phyloP scores from a whole-genome alignment of 2,329 filamentous ascomycete genomes.

The Sporothrix curviconia region DNA sequence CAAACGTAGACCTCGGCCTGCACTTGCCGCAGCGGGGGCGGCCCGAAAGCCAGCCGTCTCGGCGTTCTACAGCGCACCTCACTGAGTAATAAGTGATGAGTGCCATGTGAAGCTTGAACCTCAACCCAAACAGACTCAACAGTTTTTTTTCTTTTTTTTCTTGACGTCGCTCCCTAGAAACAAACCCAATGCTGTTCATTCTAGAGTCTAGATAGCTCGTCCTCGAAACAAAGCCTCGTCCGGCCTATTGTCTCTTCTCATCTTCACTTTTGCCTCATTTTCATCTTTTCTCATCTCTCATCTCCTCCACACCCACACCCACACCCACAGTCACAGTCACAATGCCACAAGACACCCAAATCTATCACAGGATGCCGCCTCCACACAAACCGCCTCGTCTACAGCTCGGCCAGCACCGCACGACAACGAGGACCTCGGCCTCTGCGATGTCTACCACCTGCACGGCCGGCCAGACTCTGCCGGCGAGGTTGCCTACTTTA shows the following conservation, averaged over 20 bases:
- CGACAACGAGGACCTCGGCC: background rate
- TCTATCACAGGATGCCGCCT: background rate
- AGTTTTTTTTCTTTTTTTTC: too few relatives aligned
- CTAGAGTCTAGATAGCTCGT: too few relatives aligned
- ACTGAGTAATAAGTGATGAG: background rate
- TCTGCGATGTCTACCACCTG: background rate
- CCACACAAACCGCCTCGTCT: background rate
- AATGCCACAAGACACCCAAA: background rate
- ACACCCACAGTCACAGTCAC: too few relatives aligned
- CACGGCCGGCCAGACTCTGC: background rate
- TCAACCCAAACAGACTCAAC: too few relatives aligned
- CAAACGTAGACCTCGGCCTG: too few relatives aligned
- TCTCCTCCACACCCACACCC: background rate
- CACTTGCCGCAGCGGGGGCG: too few relatives aligned
- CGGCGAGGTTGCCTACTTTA: conserved; percentile 23
- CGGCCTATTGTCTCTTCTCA: background rate
- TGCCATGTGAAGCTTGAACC: background rate
- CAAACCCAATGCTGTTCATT: too few relatives aligned
- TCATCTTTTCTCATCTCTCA: background rate
- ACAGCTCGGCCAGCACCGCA: too few relatives aligned
- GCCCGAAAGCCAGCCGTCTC: too few relatives aligned
- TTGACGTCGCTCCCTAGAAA: too few relatives aligned
- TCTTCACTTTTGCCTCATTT: background rate
- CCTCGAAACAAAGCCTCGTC: background rate
- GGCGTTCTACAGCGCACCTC: too few relatives aligned